Evolutionary conservation across 805 yeast species (phyloP), one percentile per base, ranked within the genome.

Genomic region (Candida loeiensis): DNA sequence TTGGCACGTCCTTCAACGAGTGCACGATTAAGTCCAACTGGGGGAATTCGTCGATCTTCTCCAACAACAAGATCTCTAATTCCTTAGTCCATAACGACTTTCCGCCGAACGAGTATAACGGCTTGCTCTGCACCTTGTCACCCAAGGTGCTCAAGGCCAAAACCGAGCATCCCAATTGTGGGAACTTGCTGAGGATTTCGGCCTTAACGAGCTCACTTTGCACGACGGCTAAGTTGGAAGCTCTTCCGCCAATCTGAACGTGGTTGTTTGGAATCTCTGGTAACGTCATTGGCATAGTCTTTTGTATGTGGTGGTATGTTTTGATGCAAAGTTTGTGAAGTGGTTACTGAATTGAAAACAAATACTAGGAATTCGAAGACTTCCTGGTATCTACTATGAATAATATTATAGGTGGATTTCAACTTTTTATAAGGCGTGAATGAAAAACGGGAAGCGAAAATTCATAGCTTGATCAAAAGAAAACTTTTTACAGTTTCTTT

Each of bases 11-110:
- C 61, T 93, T 93, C 50, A 93, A 71, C 3, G 96, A 86, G 60
- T 93, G 98, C 27, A 91, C 98, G 56, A 93, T 83, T 63, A 91
- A 67, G 59, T 93, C 97, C 36, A 91, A 70, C 62, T 80, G 73
- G 39, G 84, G 81, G 50, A 71, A 80, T 35, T 64, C 68, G 20
- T 83, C 90, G 18, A 79, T 72, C 34, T 74, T 69, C 46, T 75
- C 75, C 48, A 84, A 73, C 28, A 91, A 66, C 36, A 89, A 66
- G 17, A 80, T 81, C 63, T 93, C 99, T 42, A 93, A 71, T 63
- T 93, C 99, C 56, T 86, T 85, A 2, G 99, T 93, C 99, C 99
- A 93, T 17, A 93, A 62, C 0, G 96, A 80, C 60, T 93, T 93
- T 18, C 99, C 99, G 31, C 97, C 98, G 64, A 93, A 93, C 3